Evolutionary conservation across 140 eudicot species (phyloP).

Genomic region (Anethum foeniculum): DNA sequence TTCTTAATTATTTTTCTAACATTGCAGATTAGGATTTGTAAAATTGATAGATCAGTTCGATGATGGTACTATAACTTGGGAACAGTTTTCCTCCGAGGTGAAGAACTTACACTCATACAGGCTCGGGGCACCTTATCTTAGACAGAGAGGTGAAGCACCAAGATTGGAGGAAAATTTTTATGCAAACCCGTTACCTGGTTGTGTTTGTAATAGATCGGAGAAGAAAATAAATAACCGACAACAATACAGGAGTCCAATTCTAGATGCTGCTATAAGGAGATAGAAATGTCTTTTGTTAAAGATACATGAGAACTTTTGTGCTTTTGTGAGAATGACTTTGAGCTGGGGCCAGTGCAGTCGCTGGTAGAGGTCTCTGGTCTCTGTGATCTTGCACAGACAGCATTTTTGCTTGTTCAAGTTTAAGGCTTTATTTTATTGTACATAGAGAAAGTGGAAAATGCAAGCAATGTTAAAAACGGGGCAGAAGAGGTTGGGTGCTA

Average conservation of each 20-base stretch:
- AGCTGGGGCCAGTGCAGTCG: background rate
- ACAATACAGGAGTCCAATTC: constrained; percentile 21
- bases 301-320: background rate
- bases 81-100: constrained; percentile 45
- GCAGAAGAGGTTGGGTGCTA: background rate
- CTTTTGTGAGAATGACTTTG: background rate
- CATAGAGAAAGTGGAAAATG: constrained; percentile 1
- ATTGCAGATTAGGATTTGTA: constrained; percentile 49
- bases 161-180: constrained; percentile 80
- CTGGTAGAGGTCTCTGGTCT: background rate
- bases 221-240: constrained; percentile 17
- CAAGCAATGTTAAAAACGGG: background rate
- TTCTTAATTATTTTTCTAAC: background rate
- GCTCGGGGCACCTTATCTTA: constrained; percentile 56
- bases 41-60: constrained; percentile 61
- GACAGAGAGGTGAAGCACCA: constrained; percentile 54
- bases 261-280: constrained; percentile 24
- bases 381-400: background rate
- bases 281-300: constrained; percentile 10
- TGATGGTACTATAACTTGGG: constrained; percentile 58
- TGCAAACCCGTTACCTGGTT: constrained; percentile 88
- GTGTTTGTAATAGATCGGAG: constrained; percentile 46
- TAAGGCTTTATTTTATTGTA: constrained; percentile 2
- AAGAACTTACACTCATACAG: constrained; percentile 54
- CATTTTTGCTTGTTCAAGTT: background rate